A percentile compares a stretch with the other conserved stretches of the same genome.
phyloP scores from a whole-genome alignment of 768 basidiomycete genomes.

The Phaffia tasmanica region DNA sequence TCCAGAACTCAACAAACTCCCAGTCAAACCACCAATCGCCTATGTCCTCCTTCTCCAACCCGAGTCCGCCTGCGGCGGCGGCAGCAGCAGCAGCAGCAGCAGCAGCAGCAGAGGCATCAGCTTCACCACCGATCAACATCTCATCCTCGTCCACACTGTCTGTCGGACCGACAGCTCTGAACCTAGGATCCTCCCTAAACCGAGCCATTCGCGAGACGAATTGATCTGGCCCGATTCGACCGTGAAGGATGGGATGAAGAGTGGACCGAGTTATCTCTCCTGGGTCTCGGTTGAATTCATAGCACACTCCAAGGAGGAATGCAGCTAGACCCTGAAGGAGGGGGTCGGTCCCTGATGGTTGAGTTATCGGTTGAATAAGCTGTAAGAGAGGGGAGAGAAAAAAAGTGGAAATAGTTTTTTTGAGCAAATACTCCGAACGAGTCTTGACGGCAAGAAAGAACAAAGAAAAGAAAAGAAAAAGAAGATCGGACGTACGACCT shows the following conservation, averaged over 20 bases:
- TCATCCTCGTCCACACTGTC: slow-evolving; percentile 42
- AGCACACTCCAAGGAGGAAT: slow-evolving; percentile 84
- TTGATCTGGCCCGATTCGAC: slow-evolving; percentile 75
- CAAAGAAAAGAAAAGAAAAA: background rate
- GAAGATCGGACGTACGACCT: slow-evolving; percentile 54
- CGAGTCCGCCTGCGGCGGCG: slow-evolving; percentile 27
- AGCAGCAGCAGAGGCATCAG: slow-evolving; percentile 24
- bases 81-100: slow-evolving; percentile 26
- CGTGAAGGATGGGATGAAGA: slow-evolving; percentile 73
- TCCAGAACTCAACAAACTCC: slow-evolving; percentile 97
- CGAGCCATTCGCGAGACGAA: slow-evolving; percentile 76
- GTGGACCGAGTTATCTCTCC: slow-evolving; percentile 94
- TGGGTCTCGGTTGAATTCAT: slow-evolving; percentile 90
- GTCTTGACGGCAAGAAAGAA: background rate
- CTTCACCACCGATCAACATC: slow-evolving; percentile 4
- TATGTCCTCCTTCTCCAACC: slow-evolving; percentile 51
- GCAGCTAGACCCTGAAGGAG: slow-evolving; percentile 81
- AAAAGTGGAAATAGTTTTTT: background rate
- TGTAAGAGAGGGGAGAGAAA: slow-evolving; percentile 34
- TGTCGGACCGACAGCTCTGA: slow-evolving; percentile 79
- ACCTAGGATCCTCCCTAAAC: slow-evolving; percentile 81
- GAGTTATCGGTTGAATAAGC: slow-evolving; percentile 93
- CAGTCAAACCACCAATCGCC: slow-evolving; percentile 92
- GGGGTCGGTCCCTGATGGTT: slow-evolving; percentile 70
- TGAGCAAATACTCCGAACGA: background rate